Evolutionary conservation across 192 early-diverging fungal genomes (phyloP).

Genomic region (Globomyces pollinis-pini): DNA sequence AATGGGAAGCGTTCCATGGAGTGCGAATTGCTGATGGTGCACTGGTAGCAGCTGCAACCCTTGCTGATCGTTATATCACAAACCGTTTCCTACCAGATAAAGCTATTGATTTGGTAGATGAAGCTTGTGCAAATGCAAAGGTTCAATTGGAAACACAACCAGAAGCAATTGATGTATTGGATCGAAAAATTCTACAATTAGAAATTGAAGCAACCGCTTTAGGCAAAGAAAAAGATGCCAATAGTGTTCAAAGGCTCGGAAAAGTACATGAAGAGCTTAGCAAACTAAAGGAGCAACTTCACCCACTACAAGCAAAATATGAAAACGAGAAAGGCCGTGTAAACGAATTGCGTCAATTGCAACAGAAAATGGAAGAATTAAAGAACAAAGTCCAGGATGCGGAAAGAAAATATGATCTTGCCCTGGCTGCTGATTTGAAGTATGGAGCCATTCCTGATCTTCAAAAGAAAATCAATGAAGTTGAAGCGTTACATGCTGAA

Average conservation of each 20-base stretch:
- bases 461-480: conserved; percentile 60
- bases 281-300: conserved; percentile 74
- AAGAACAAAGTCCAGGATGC: conserved; percentile 80
- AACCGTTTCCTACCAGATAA: conserved; percentile 73
- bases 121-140: conserved; percentile 90
- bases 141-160: conserved; percentile 97
- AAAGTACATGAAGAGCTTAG: conserved; percentile 79
- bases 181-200: conserved; percentile 84
- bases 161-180: conserved; percentile 91
- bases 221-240: conserved; percentile 83
- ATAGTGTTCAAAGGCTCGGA: conserved; percentile 67
- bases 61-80: conserved; percentile 71
- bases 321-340: conserved; percentile 78
- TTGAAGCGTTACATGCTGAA: conserved; percentile 59
- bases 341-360: conserved; percentile 78
- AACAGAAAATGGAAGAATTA: conserved; percentile 81
- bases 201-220: conserved; percentile 94
- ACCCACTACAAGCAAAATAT: conserved; percentile 80
- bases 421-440: conserved; percentile 84
- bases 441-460: conserved; percentile 92
- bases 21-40: conserved; percentile 64
- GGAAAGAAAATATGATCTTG: conserved; percentile 71
- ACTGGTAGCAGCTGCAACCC: conserved; percentile 63
- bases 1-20: conserved; percentile 72
- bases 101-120: conserved; percentile 82